These are phyloP conservation scores for Colletotrichum spinosum DNA, from an alignment of 2,329 filamentous ascomycete species.

Conservation along the genomic window DNA sequence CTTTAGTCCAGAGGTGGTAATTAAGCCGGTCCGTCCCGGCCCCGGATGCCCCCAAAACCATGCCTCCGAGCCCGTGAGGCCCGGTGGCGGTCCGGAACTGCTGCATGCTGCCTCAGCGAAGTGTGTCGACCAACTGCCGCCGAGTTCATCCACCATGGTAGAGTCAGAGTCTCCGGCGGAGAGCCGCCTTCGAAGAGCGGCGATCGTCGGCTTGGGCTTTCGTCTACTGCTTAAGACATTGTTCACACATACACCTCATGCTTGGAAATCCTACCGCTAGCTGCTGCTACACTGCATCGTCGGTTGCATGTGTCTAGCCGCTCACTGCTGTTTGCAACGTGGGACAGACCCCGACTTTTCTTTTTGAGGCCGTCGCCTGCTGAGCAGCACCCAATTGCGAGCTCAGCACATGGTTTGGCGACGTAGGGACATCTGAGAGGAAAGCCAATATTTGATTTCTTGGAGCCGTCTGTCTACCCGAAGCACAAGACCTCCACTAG, in stretches of 20 bases:
- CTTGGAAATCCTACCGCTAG: background rate
- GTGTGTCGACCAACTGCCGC: too few species aligned
- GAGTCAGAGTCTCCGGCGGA: background rate
- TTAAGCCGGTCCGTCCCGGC: conserved; percentile 9
- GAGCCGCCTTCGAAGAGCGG: conserved; percentile 10
- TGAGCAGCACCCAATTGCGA: conserved; percentile 22
- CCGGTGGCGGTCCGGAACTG: conserved; percentile 7
- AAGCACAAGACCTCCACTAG: too few species aligned
- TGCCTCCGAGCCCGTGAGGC: conserved; percentile 22
- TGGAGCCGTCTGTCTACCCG: background rate
- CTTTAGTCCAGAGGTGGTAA: too few species aligned
- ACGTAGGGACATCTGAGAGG: conserved; percentile 24
- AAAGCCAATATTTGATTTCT: conserved; percentile 2
- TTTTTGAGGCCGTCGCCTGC: conserved; percentile 32
- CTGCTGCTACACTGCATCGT: conserved; percentile 13
- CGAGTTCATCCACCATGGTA: too few species aligned
- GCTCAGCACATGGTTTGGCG: conserved; percentile 17
- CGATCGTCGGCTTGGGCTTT: conserved; percentile 7
- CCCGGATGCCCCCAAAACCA: conserved; percentile 11
- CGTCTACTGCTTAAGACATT: background rate
- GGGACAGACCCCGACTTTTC: conserved; percentile 11
- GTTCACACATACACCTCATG: background rate
- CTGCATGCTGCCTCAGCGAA: too few species aligned
- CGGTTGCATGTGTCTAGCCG: background rate
- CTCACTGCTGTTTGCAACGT: conserved; percentile 13